Evolutionary conservation across 140 eudicot species (phyloP), one percentile per base, ranked within the genome.

Genomic region (Ambrosia hybrid): DNA sequence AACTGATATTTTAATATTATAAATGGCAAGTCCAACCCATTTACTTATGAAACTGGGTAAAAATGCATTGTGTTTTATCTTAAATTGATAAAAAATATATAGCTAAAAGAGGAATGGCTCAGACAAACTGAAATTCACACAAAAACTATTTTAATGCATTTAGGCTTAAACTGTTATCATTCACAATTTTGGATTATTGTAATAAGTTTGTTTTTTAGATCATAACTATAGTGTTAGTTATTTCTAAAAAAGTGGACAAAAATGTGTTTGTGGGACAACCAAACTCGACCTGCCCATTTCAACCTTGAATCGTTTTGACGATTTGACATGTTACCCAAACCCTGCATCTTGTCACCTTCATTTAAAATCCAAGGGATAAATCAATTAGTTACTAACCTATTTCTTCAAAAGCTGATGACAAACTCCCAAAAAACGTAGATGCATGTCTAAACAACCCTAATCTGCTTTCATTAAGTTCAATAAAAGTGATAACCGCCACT

Each of bases 391-490:
- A 72, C 85, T 56, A 80, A 85, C 91, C 91, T 67, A 79, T 65
- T 43, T 46, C 72, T 58, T 83, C 83, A 49, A 80, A 73, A 76
- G 83, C 71, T 41, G 46, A 58, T 11, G 76, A 82, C 61, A 81
- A 77, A 39, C 81, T 61, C 66, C 81, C 81, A 9, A 62, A 77
- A 68, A 81, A 64, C 17, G 65, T 9, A 57, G 74, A 49, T 6
- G 66, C 65, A 21, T 55, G 85, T 61, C 60, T 70, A 68, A 64
- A 62, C 67, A 39, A 73, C 53, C 75, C 76, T n/a, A 83, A 55
- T 73, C 77, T 83, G 68, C 85, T 78, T 76, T 79, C 81, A 49
- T 80, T 76, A 65, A 77, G 68, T 71, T 86, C 88, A 33, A 68
- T 57, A 57, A 80, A 68, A 78, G 91, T 85, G 37, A 71, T 51